Evolutionary conservation across 208 protist species (phyloP), one percentile per base, ranked within the genome.

Genomic region (Crithidia mellificae): DNA sequence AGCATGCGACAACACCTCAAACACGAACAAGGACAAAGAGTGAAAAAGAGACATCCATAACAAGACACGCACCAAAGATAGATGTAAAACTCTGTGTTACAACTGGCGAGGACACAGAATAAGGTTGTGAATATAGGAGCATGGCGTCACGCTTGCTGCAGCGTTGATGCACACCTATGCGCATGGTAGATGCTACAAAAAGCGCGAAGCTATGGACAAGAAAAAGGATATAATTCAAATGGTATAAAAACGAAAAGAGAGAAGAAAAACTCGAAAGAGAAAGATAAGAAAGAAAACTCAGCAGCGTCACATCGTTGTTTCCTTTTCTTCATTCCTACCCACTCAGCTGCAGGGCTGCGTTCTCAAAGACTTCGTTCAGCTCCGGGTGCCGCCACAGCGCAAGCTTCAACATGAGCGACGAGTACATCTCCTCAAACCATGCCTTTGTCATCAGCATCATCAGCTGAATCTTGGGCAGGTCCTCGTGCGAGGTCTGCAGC

Each of bases 361-460:
- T 68, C 53, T 91, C 78, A 24, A 92, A 54, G 7, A 74, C 36
- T 12, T 81, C 76, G 27, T 68, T 64, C 38, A 92, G 56, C 64
- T 92, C 79, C 20, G 89, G 89, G 70, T 92, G 56, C 6, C 67
- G 25, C 83, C 81, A 91, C 56, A 77, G 80, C n/a, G 79, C 73
- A 22, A 90, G 70, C 20, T 58, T 34, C 51, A 95, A 27, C 50
- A 85, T 63, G 11, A 88, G n/a, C 15, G 77, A 52, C 29, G 85
- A 83, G 72, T 84, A 71, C 51, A 63, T 67, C 74, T 92, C 85
- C 17, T 67, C 41, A 43, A 81, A 65, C 81, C 86, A 92, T 22
- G 85, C 84, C 61, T 78, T 71, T 15, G 81, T 41, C 41, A 88
- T 63, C 39, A 89, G 43, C 24, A 63, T 68, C 53, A 71, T 46